Evolutionary conservation across 176 grass and related monocot species (phyloP).

Genomic region (Hordeum marinum): DNA sequence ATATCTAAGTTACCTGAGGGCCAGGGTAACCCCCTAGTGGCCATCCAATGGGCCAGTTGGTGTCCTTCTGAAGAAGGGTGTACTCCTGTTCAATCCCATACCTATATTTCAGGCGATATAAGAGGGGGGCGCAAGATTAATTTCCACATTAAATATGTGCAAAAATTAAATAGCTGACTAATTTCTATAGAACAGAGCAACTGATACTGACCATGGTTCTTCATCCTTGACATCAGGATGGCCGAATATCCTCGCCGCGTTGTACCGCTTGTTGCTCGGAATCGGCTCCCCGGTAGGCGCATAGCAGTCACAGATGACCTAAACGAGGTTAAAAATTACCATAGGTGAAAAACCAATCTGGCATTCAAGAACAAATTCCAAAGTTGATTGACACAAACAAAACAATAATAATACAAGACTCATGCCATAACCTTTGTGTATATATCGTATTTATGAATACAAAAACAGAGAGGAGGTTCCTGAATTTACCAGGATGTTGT

Average conservation of each 20-base stretch:
- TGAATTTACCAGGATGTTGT: constrained; percentile 73
- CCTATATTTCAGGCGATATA: constrained; percentile 27
- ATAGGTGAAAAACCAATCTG: not conserved
- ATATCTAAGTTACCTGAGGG: constrained; percentile 56
- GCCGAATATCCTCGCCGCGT: constrained; percentile 70
- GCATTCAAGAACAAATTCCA: not conserved
- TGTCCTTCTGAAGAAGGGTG: constrained; percentile 90
- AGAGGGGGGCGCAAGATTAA: not conserved
- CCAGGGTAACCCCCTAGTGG: constrained; percentile 83
- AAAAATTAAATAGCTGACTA: not conserved
- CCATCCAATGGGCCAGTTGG: constrained; percentile 93
- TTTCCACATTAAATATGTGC: not conserved
- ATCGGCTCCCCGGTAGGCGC: constrained; percentile 72
- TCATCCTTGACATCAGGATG: constrained; percentile 74
- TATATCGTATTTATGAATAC: not conserved
- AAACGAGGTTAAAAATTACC: not conserved
- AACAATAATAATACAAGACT: not conserved
- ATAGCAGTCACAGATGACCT: constrained; percentile 97
- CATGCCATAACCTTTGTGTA: not conserved
- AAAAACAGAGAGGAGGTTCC: not conserved
- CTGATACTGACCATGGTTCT: constrained; percentile 52
- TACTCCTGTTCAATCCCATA: constrained; percentile 98
- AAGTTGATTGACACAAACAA: not conserved
- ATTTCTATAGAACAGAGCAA: not conserved
- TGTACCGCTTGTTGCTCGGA: constrained; percentile 63